Evolutionary conservation across 768 basidiomycete genomes (phyloP), one percentile per base, ranked within the genome.

Genomic region (Lentinula boryana): DNA sequence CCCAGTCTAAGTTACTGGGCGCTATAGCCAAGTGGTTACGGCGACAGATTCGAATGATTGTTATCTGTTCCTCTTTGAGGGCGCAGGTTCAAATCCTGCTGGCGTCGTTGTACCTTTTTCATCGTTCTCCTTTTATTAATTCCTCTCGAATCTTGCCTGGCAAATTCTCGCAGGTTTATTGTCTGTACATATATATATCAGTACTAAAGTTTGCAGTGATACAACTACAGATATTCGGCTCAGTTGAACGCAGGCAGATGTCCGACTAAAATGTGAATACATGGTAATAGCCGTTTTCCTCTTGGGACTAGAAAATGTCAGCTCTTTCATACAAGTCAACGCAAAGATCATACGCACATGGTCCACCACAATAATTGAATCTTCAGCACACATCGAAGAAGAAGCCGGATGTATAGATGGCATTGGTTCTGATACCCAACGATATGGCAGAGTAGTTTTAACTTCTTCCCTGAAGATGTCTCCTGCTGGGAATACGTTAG

Each of bases 1-100:
- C 9, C 13, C 3, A 8, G 0, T 4, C 13, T 36, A 1, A 23
- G 9, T 8, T 0, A 12, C 0, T 4, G 68, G 84, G 83, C 84
- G 83, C 85, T 84, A 85, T 86, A 85, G 84, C 84, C 82, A 85
- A 86, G 84, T 85, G 84, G 84, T 86, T 86, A 86, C 81, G 80
- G 84, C 84, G 85, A 85, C 83, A 84, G 83, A 86, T 60, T 61
- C 46, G 62, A 60, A 60, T 33, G 1, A 8, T 4, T 16, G 40
- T 8, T 15, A 56, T 56, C 55, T 56, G 38, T 56, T 43, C 40
- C 35, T 56, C 55, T 56, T 43, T 56, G 35, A 41, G 55, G 40
- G 55, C 55, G 55, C 55, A 56, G 35, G 53, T 55, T 55, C 53
- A 38, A 55, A 35, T 55, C 23, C 53, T 38, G 36, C 36, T 38